Evolutionary conservation across 2,329 filamentous ascomycete genomes (phyloP).

Genomic region (Botrytis hyacinthi): DNA sequence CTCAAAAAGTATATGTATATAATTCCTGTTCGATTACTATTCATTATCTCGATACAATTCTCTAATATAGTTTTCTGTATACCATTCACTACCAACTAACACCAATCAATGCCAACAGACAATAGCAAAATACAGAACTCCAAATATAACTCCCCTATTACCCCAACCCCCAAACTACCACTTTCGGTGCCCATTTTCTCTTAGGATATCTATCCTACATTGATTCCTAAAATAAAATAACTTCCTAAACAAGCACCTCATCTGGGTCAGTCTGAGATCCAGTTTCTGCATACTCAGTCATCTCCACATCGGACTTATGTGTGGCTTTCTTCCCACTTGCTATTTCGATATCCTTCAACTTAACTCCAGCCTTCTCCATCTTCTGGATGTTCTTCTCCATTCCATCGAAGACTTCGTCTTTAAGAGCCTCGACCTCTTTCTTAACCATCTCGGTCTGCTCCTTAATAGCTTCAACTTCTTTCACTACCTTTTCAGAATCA

Average conservation of each 20-base stretch:
- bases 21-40: background rate
- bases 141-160: background rate
- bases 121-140: background rate
- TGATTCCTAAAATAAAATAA: background rate
- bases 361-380: background rate
- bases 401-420: background rate
- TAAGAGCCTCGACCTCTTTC: background rate
- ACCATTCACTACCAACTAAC: background rate
- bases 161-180: background rate
- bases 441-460: background rate
- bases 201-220: background rate
- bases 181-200: no score
- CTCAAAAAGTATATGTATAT: background rate
- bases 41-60: background rate
- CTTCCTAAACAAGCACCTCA: background rate
- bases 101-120: background rate
- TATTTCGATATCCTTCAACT: conserved; percentile 6
- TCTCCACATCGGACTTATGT: background rate
- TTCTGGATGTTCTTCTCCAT: background rate
- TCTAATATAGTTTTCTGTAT: background rate
- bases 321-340: conserved; percentile 5
- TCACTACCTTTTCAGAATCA: background rate
- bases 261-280: background rate
- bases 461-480: background rate
- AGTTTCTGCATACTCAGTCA: conserved; percentile 5